Percentiles rank a stretch among this genome's conserved stretches.
phyloP scores from a whole-genome alignment of 129 eudicot species.

The Escallonia herrerae region DNA sequence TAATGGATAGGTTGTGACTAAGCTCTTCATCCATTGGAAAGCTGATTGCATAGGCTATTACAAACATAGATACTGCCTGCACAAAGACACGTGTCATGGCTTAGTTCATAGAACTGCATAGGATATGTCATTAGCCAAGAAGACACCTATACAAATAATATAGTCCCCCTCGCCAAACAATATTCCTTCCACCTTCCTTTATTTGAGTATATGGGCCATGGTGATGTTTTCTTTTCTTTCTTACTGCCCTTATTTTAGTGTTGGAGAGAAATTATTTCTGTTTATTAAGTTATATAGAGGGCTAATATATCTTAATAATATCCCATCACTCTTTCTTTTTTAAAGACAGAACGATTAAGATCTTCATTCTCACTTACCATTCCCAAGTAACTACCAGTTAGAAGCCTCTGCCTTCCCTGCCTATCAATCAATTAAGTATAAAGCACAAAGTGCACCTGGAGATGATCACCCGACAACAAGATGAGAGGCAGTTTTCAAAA shows the following conservation, averaged over 20 bases:
- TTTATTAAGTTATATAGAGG: too few species aligned
- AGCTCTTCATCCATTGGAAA: conserved; percentile 58
- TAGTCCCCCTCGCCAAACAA: too few species aligned
- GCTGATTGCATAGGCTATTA: conserved; percentile 57
- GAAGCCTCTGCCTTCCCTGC: conserved; percentile 67
- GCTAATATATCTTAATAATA: not conserved
- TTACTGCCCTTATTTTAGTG: too few species aligned
- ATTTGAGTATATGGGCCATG: too few species aligned
- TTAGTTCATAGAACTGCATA: not conserved
- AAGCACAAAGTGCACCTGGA: conserved; percentile 78
- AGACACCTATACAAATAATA: not conserved
- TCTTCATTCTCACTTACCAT: conserved; percentile 41
- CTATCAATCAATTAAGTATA: conserved; percentile 74
- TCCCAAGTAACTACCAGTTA: conserved; percentile 81
- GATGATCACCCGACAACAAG: conserved; percentile 9
- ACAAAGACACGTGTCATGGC: not conserved
- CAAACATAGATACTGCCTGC: conserved; percentile 76
- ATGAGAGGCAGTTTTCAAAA: not conserved
- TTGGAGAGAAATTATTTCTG: too few species aligned
- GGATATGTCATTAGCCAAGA: not conserved
- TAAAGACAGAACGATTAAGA: not conserved
- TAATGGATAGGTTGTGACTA: conserved; percentile 61
- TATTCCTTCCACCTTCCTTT: too few species aligned
- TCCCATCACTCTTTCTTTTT: not conserved
- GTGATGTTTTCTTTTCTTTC: too few species aligned